Percentiles rank a stretch among this genome's conserved stretches.
These are phyloP conservation scores for Colletotrichum sojae DNA, from an alignment of 2,329 filamentous ascomycete species.

Conservation along the genomic window DNA sequence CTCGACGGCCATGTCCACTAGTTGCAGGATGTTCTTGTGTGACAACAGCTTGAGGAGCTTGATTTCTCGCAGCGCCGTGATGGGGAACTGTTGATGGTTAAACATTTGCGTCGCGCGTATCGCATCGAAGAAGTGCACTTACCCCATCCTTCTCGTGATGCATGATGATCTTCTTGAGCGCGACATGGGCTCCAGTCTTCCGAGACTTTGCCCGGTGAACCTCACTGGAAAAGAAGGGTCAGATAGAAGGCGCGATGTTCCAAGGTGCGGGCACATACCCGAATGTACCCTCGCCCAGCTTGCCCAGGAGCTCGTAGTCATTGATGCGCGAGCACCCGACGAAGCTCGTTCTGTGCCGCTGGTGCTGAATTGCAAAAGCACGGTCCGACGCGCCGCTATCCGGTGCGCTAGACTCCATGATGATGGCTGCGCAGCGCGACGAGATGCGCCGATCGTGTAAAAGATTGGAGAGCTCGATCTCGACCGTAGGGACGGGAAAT, in stretches of 20 bases:
- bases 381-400: slow-evolving; percentile 64
- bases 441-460: slow-evolving; percentile 29
- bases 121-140: slow-evolving; percentile 56
- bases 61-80: slow-evolving; percentile 96
- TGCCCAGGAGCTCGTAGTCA: slow-evolving; percentile 84
- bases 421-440: slow-evolving; percentile 26
- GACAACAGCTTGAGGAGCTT: slow-evolving; percentile 97
- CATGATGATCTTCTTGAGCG: slow-evolving; percentile 99
- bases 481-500: slow-evolving; percentile 2
- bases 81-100: slow-evolving; percentile 79
- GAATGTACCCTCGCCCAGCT: slow-evolving; percentile 96
- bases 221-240: slow-evolving; percentile 68
- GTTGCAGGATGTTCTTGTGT: slow-evolving; percentile 86
- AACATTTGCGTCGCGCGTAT: neutral
- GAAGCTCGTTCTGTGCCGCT: slow-evolving; percentile 74
- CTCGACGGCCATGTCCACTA: slow-evolving; percentile 98
- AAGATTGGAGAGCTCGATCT: slow-evolving; percentile 17
- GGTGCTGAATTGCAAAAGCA: slow-evolving; percentile 69
- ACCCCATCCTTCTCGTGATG: slow-evolving; percentile 98
- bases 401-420: slow-evolving; percentile 31
- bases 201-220: slow-evolving; percentile 90
- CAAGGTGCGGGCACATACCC: slow-evolving; percentile 69
- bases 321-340: slow-evolving; percentile 86
- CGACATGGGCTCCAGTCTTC: slow-evolving; percentile 81
- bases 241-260: slow-evolving; percentile 9